phyloP scores from a whole-genome alignment of 2,329 filamentous ascomycete species.

The Phaeosphaeria sp. region DNA sequence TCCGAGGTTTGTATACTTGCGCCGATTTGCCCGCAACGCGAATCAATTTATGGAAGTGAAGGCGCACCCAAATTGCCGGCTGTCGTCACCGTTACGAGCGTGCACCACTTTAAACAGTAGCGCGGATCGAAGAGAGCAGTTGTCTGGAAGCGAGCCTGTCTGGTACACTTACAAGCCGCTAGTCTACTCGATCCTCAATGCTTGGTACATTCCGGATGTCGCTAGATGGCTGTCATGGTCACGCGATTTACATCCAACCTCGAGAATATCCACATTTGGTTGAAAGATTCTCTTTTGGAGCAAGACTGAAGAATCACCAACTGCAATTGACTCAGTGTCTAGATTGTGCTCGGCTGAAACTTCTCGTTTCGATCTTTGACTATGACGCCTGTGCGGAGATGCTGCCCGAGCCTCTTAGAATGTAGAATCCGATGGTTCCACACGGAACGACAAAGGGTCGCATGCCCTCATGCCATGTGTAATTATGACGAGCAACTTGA shows the following conservation, averaged over 20 bases:
- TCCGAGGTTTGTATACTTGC: slow-evolving; percentile 7
- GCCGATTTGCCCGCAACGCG: background rate
- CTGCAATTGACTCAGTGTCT: no score
- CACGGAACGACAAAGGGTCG: background rate
- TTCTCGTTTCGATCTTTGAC: background rate
- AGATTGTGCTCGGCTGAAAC: background rate
- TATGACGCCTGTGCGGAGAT: background rate
- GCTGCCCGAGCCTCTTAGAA: background rate
- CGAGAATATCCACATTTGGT: no score
- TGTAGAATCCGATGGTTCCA: background rate
- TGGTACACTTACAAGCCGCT: background rate
- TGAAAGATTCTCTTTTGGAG: no score
- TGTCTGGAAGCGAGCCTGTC: background rate
- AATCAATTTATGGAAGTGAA: background rate
- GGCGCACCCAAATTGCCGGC: background rate
- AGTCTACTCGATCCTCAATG: no score
- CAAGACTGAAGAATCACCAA: no score
- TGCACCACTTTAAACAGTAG: background rate
- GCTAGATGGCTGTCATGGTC: no score
- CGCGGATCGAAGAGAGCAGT: background rate
- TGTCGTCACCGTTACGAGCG: slow-evolving; percentile 6
- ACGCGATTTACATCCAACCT: no score
- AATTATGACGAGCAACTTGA: background rate
- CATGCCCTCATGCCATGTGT: background rate
- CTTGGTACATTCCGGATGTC: no score